Percentiles rank a stretch among this genome's conserved stretches.
Conservation (phyloP, 768 basidiomycete genomes). For the Collybia mongolica region DNA sequence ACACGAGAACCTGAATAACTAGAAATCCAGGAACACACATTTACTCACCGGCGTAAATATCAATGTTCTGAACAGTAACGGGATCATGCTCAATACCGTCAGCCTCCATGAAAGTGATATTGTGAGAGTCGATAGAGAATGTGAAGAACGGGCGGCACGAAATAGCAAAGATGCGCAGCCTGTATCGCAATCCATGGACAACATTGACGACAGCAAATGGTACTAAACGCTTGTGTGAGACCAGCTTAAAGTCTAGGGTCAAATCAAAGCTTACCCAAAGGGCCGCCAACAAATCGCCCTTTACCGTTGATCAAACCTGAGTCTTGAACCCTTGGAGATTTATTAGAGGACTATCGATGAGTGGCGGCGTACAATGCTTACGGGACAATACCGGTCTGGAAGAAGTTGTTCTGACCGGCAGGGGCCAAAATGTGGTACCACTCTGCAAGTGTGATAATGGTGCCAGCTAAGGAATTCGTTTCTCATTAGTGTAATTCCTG, state of each 20-base stretch:
- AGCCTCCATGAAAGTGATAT: constrained; percentile 33
- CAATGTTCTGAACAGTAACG: constrained; percentile 36
- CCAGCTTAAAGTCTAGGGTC: constrained; percentile 21
- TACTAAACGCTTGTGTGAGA: constrained; percentile 16
- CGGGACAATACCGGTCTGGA: constrained; percentile 29
- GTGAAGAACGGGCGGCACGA: constrained; percentile 45
- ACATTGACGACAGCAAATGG: constrained; percentile 44
- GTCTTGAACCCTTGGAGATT: constrained; percentile 24
- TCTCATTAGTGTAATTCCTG: not conserved
- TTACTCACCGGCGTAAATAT: constrained; percentile 38
- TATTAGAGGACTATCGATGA: constrained; percentile 9
- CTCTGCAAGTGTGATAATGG: constrained; percentile 35
- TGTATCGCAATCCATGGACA: constrained; percentile 38
- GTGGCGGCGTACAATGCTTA: constrained; percentile 8
- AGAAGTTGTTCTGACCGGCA: constrained; percentile 32
- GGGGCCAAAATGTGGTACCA: constrained; percentile 32
- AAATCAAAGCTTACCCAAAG: constrained; percentile 22
- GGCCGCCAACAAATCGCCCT: constrained; percentile 40
- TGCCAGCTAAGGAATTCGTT: constrained; percentile 16
- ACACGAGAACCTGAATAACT: not conserved
- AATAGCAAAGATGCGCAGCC: constrained; percentile 46
- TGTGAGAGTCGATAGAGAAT: constrained; percentile 37
- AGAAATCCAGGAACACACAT: not conserved
- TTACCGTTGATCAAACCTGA: constrained; percentile 48
- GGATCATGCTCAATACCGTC: constrained; percentile 41